Percentiles rank a stretch among this genome's conserved stretches.
Conservation (phyloP, 2,329 filamentous ascomycete genomes). For the Thermothelomyces thermophilus region DNA sequence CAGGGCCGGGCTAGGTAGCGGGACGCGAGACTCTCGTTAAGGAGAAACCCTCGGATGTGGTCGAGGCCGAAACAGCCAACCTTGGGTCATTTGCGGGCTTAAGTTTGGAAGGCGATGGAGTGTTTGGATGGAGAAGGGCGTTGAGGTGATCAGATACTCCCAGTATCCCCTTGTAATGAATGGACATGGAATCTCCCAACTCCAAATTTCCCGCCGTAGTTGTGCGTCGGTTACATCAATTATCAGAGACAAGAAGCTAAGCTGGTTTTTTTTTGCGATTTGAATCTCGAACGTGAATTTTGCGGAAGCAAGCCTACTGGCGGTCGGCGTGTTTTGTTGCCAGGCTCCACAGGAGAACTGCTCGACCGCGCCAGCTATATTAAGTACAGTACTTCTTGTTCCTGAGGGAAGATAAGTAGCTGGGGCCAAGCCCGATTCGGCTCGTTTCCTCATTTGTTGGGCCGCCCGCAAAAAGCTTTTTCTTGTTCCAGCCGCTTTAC, state of each 20-base stretch:
- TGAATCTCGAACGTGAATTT: not conserved
- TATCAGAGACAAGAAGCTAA: not conserved
- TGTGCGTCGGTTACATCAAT: slow-evolving; percentile 8
- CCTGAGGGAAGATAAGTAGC: too few species aligned
- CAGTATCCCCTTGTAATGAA: slow-evolving; percentile 15
- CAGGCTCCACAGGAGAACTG: too few species aligned
- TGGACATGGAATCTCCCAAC: not conserved
- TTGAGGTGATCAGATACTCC: slow-evolving; percentile 4
- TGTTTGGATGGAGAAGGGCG: slow-evolving; percentile 1
- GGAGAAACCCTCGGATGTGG: not conserved
- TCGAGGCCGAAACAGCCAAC: not conserved
- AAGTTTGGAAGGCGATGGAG: not conserved
- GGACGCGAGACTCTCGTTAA: slow-evolving; percentile 2
- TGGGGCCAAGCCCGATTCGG: slow-evolving; percentile 5
- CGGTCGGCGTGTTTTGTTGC: too few species aligned
- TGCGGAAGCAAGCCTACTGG: not conserved
- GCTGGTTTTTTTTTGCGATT: not conserved
- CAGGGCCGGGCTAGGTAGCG: slow-evolving; percentile 1
- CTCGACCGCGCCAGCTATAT: too few species aligned
- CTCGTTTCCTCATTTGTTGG: slow-evolving; percentile 7
- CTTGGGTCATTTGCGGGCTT: not conserved
- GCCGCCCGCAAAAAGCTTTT: slow-evolving; percentile 13
- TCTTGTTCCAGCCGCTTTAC: not conserved
- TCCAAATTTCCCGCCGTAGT: not conserved
- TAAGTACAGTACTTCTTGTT: too few species aligned